phyloP scores from a whole-genome alignment of 371 early-diverging fungal species.

The Mucor indicus region DNA sequence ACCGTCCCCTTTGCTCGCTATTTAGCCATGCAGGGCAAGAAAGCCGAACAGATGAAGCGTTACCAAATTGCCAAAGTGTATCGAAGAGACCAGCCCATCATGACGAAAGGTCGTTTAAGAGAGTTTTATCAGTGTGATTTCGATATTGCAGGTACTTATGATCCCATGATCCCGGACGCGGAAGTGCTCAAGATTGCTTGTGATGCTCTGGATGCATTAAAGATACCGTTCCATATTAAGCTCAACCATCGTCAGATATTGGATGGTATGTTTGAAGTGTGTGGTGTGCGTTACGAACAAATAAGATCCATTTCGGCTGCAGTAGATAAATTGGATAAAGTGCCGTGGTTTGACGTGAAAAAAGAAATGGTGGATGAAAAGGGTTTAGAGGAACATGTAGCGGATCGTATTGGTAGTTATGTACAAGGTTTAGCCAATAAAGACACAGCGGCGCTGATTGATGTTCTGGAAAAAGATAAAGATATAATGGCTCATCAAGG shows the following conservation, averaged over 20 bases:
- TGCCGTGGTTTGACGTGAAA: slow-evolving; percentile 90
- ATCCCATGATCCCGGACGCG: slow-evolving; percentile 96
- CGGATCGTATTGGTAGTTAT: slow-evolving; percentile 88
- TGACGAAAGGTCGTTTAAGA: slow-evolving; percentile 97
- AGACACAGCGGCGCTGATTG: slow-evolving; percentile 73
- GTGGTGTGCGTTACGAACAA: slow-evolving; percentile 87
- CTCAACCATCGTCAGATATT: slow-evolving; percentile 96
- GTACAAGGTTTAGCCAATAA: slow-evolving; percentile 42
- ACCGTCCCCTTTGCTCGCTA: slow-evolving; percentile 99
- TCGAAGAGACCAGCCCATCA: slow-evolving; percentile 98
- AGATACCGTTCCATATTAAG: slow-evolving; percentile 84
- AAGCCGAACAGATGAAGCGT: slow-evolving; percentile 85
- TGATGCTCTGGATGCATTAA: slow-evolving; percentile 76
- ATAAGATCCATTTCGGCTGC: slow-evolving; percentile 94
- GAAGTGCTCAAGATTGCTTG: slow-evolving; percentile 85
- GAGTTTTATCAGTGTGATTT: slow-evolving; percentile 99
- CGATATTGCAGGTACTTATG: slow-evolving; percentile 97
- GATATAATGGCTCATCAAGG: slow-evolving; percentile 60
- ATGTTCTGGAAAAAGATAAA: slow-evolving; percentile 57
- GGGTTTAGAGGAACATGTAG: slow-evolving; percentile 63
- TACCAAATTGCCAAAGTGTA: slow-evolving; percentile 99
- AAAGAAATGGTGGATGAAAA: slow-evolving; percentile 92
- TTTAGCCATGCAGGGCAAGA: slow-evolving; percentile 88
- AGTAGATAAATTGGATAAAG: slow-evolving; percentile 99
- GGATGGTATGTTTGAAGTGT: slow-evolving; percentile 93